Percentiles rank a stretch among this genome's conserved stretches.
Evolutionary conservation across 768 basidiomycete species (phyloP).

Genomic region (Mycena haematopus): DNA sequence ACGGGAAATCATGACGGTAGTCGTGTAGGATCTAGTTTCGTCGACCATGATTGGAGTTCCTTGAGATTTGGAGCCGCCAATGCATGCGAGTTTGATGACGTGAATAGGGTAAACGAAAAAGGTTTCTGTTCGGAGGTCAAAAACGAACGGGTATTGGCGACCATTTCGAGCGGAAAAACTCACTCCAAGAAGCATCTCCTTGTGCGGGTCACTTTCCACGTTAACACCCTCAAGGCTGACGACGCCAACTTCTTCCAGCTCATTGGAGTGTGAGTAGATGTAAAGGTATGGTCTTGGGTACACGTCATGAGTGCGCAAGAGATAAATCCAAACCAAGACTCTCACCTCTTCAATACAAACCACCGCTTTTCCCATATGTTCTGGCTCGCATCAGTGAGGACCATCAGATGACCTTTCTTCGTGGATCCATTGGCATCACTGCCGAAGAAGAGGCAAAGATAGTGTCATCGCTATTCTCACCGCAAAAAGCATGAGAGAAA

Average conservation of each 20-base stretch:
- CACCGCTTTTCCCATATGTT: slow-evolving; percentile 84
- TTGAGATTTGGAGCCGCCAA: slow-evolving; percentile 82
- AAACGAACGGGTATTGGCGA: slow-evolving; percentile 10
- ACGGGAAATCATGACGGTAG: slow-evolving; percentile 45
- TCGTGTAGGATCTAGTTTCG: slow-evolving; percentile 84
- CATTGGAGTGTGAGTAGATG: slow-evolving; percentile 83
- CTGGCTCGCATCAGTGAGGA: slow-evolving; percentile 81
- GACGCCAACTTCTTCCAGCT: slow-evolving; percentile 82
- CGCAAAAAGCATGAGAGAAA: slow-evolving; percentile 23
- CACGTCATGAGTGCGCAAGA: slow-evolving; percentile 15
- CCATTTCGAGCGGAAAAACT: slow-evolving; percentile 39
- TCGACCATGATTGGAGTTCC: slow-evolving; percentile 86
- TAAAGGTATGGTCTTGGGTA: slow-evolving; percentile 83
- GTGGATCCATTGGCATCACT: slow-evolving; percentile 73
- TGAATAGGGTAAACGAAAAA: slow-evolving; percentile 90
- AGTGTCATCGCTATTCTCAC: slow-evolving; percentile 7
- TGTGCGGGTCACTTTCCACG: slow-evolving; percentile 84
- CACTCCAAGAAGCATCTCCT: slow-evolving; percentile 87
- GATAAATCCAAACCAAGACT: not conserved
- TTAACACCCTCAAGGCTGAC: slow-evolving; percentile 87
- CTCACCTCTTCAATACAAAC: slow-evolving; percentile 87
- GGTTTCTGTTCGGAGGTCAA: slow-evolving; percentile 60
- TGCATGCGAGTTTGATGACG: slow-evolving; percentile 90
- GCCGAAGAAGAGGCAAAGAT: not conserved
- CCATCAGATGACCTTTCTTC: slow-evolving; percentile 83